These are phyloP conservation scores for Agaricus bisporus DNA, from an alignment of 768 basidiomycete species.

Conservation along the genomic window DNA sequence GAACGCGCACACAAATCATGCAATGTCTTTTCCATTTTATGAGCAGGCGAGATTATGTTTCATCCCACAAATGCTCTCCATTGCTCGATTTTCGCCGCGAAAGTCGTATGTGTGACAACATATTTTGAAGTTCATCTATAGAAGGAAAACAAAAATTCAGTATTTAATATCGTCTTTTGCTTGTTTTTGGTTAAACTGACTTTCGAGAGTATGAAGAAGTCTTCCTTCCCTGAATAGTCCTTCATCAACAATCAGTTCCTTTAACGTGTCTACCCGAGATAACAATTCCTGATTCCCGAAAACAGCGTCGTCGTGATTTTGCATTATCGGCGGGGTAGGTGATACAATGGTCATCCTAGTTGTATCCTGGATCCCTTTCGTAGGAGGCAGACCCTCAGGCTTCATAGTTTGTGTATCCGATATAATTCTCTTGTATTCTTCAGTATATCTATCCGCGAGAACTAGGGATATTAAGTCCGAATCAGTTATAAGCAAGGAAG, in stretches of 20 bases:
- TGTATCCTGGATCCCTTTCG: not conserved
- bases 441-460: constrained; percentile 59
- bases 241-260: not conserved
- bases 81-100: not conserved
- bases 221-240: not conserved
- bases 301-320: not conserved
- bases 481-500: not conserved
- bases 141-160: too few species aligned
- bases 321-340: too few species aligned
- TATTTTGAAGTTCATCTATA: not conserved
- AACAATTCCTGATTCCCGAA: not conserved
- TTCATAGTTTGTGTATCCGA: constrained; percentile 25
- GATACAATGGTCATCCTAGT: too few species aligned
- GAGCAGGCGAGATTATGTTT: too few species aligned
- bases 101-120: constrained; percentile 3
- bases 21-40: too few species aligned
- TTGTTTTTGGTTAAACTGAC: not conserved
- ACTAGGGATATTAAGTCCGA: constrained; percentile 28
- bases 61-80: too few species aligned
- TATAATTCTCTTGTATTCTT: constrained; percentile 54
- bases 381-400: too few species aligned
- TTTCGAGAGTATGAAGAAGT: constrained; percentile 1
- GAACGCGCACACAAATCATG: too few species aligned
- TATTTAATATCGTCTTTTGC: too few species aligned
- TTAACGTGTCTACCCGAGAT: not conserved